phyloP scores from a whole-genome alignment of 441 rosid species.

The Cnidoscolus chayamansa region DNA sequence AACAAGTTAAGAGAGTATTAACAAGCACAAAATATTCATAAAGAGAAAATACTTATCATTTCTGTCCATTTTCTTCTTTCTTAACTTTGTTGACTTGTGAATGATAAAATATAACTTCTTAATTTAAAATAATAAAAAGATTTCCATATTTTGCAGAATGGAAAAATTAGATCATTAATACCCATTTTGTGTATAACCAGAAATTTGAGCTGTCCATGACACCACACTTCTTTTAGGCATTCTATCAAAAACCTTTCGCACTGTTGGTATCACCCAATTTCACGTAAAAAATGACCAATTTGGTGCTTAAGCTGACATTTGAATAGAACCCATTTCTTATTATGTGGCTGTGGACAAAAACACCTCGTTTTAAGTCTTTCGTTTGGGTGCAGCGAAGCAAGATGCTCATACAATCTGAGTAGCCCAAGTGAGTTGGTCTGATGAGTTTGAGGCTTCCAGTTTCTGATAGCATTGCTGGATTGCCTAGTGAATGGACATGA shows the following conservation, averaged over 20 bases:
- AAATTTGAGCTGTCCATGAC: conserved; percentile 73
- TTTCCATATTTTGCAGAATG: too few species aligned
- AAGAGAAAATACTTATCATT: too few species aligned
- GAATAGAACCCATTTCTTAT: conserved; percentile 44
- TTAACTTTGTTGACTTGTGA: too few species aligned
- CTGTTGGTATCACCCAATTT: conserved; percentile 28
- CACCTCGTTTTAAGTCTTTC: conserved; percentile 27
- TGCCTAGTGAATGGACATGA: background rate
- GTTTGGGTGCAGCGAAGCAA: conserved; percentile 37
- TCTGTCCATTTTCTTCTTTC: too few species aligned
- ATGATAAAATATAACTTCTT: too few species aligned
- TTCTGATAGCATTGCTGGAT: background rate
- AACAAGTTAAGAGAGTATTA: too few species aligned
- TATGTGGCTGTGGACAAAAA: conserved; percentile 42
- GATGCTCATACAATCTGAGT: conserved; percentile 31
- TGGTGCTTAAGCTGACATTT: conserved; percentile 36
- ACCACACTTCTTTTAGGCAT: conserved; percentile 52
- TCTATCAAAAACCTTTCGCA: conserved; percentile 62
- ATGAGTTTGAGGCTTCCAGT: background rate
- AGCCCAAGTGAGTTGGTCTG: conserved; percentile 11
- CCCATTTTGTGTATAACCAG: conserved; percentile 46
- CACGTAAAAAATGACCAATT: conserved; percentile 36
- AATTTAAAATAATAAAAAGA: too few species aligned
- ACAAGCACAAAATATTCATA: too few species aligned
- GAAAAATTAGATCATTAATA: conserved; percentile 1